These are phyloP conservation scores for Salix udensis DNA, from an alignment of 345 rosid species.

Conservation along the genomic window DNA sequence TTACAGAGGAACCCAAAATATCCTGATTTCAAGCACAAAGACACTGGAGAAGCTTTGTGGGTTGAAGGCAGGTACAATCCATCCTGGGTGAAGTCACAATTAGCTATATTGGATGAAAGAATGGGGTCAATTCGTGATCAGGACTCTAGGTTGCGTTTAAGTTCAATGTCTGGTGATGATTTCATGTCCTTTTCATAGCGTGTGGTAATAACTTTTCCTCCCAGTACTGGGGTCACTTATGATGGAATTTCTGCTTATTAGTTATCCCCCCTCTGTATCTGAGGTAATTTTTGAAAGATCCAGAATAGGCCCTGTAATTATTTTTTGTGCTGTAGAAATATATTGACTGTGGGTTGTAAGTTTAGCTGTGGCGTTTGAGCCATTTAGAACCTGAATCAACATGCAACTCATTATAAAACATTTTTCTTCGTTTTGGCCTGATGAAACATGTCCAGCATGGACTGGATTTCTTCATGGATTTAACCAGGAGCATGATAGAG, in stretches of 20 bases:
- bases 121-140: constrained; percentile 35
- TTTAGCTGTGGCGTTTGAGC: neutral
- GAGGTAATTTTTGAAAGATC: constrained; percentile 5
- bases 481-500: neutral
- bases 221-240: neutral
- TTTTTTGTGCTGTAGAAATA: neutral
- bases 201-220: neutral
- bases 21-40: constrained; percentile 75
- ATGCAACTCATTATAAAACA: neutral
- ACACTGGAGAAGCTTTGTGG: constrained; percentile 71
- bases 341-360: neutral
- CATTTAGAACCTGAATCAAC: neutral
- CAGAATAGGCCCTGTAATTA: neutral
- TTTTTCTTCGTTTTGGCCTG: neutral
- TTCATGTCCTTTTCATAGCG: constrained; percentile 22
- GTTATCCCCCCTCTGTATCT: neutral
- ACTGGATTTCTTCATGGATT: neutral
- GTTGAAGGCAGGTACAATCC: constrained; percentile 59
- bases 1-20: constrained; percentile 55
- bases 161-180: constrained; percentile 34
- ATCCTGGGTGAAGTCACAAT: constrained; percentile 55
- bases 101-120: constrained; percentile 43
- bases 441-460: neutral
- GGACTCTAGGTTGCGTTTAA: constrained; percentile 25
- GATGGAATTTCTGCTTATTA: neutral